These are phyloP conservation scores for Sideroxylon spinosum DNA, from an alignment of 179 eudicot genomes.

Conservation along the genomic window DNA sequence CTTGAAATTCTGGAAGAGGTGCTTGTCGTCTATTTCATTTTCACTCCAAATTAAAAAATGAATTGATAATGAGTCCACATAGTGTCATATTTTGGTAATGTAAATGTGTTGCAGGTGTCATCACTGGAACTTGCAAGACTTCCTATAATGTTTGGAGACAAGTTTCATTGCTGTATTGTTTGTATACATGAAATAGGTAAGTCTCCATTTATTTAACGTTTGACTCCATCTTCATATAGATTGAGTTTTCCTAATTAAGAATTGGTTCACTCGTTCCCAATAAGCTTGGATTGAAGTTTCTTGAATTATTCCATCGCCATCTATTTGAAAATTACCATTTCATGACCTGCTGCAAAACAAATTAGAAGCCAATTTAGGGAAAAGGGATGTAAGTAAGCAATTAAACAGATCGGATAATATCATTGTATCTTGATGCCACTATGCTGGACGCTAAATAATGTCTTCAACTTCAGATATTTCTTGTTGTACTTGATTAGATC, in stretches of 20 bases:
- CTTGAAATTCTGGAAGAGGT: conserved; percentile 96
- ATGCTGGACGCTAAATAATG: too few relatives aligned
- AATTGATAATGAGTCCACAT: conserved; percentile 15
- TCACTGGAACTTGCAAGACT: conserved; percentile 82
- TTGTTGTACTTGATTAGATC: too few relatives aligned
- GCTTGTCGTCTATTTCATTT: conserved; percentile 11
- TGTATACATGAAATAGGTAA: conserved; percentile 91
- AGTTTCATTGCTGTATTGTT: conserved; percentile 53
- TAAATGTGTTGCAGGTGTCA: conserved; percentile 55
- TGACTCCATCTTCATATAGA: not conserved
- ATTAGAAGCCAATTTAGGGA: too few relatives aligned
- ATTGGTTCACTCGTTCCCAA: not conserved
- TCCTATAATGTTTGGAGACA: conserved; percentile 47
- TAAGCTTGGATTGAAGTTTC: too few relatives aligned
- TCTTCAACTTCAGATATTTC: too few relatives aligned
- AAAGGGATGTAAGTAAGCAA: too few relatives aligned
- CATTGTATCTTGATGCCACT: too few relatives aligned
- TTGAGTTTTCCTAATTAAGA: not conserved
- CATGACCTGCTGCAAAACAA: too few relatives aligned
- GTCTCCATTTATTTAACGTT: conserved; percentile 4
- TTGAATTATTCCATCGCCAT: too few relatives aligned
- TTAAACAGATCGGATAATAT: too few relatives aligned
- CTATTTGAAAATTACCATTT: too few relatives aligned
- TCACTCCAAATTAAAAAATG: not conserved
- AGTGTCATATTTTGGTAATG: conserved; percentile 12